phyloP scores from a whole-genome alignment of 1,139 yeast genomes.

The Entelexis sorbosivorans region DNA sequence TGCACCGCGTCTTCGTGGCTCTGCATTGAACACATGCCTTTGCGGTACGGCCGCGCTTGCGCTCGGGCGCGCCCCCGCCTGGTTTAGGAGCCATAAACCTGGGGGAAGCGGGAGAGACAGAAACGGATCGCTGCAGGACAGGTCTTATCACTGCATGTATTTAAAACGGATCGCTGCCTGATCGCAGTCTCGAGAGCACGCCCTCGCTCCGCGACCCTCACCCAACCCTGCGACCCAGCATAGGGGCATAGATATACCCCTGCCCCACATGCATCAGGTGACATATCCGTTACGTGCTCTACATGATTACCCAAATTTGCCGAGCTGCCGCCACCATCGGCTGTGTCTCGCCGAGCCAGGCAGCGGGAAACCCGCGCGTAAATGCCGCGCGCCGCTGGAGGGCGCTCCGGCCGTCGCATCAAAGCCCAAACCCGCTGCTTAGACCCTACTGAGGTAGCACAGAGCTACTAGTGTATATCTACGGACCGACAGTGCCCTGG shows the following conservation, averaged over 20 bases:
- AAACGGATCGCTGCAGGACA: background rate
- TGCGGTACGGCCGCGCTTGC: conserved; percentile 20
- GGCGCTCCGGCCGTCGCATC: no score
- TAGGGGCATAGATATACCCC: background rate
- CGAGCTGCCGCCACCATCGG: conserved; percentile 1
- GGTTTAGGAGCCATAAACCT: background rate
- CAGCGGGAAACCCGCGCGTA: background rate
- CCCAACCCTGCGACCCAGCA: background rate
- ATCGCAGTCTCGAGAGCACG: background rate
- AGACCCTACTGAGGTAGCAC: no score
- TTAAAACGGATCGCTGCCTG: background rate
- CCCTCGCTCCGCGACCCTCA: background rate
- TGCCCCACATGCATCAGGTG: background rate
- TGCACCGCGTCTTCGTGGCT: conserved; percentile 19
- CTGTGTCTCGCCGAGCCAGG: background rate
- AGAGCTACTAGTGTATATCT: no score
- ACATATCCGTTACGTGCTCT: conserved; percentile 1
- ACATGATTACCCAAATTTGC: background rate
- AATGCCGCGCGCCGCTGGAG: background rate
- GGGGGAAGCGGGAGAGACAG: background rate
- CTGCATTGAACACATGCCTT: conserved; percentile 22
- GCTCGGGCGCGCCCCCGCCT: background rate
- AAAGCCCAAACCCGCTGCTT: no score
- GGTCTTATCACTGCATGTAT: conserved; percentile 5
- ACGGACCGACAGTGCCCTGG: no score